These are phyloP conservation scores for Camellia sinensis DNA, from an alignment of 148 eudicot genomes.

Conservation along the genomic window DNA sequence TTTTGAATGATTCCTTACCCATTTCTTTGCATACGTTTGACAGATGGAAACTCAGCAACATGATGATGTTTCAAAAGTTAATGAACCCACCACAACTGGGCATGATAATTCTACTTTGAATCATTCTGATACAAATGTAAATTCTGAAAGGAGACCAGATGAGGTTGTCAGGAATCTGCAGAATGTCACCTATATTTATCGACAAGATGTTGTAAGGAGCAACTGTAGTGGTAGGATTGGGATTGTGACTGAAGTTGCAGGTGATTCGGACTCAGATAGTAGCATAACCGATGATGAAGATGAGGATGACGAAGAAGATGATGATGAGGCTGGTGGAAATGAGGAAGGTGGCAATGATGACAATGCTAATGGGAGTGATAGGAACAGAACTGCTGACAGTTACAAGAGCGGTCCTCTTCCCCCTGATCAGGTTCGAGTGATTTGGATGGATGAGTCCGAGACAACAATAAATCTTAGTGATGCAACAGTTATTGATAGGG, in stretches of 20 bases:
- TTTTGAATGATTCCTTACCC: background rate
- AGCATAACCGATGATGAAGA: conserved; percentile 68
- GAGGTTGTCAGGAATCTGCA: conserved; percentile 30
- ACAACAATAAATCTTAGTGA: conserved; percentile 53
- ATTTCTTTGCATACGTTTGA: conserved; percentile 18
- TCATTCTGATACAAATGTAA: conserved; percentile 21
- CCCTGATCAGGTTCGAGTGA: conserved; percentile 80
- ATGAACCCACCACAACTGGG: conserved; percentile 26
- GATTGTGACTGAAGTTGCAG: conserved; percentile 90
- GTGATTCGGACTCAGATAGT: conserved; percentile 90
- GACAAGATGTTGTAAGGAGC: conserved; percentile 82
- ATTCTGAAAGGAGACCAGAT: conserved; percentile 25
- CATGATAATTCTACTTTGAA: conserved; percentile 20
- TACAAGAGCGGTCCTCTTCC: conserved; percentile 43
- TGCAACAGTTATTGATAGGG: conserved; percentile 70
- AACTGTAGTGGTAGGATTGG: conserved; percentile 60
- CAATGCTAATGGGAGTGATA: conserved; percentile 35
- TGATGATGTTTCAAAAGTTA: conserved; percentile 26
- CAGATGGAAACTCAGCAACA: conserved; percentile 52
- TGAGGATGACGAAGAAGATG: conserved; percentile 33
- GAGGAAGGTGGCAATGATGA: conserved; percentile 36
- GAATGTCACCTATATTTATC: conserved; percentile 49
- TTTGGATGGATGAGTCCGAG: conserved; percentile 89
- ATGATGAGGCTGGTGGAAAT: conserved; percentile 27
- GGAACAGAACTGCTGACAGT: conserved; percentile 26